Evolutionary conservation across 2,329 filamentous ascomycete species (phyloP).

Genomic region (Pseudofabraea citricarpa): DNA sequence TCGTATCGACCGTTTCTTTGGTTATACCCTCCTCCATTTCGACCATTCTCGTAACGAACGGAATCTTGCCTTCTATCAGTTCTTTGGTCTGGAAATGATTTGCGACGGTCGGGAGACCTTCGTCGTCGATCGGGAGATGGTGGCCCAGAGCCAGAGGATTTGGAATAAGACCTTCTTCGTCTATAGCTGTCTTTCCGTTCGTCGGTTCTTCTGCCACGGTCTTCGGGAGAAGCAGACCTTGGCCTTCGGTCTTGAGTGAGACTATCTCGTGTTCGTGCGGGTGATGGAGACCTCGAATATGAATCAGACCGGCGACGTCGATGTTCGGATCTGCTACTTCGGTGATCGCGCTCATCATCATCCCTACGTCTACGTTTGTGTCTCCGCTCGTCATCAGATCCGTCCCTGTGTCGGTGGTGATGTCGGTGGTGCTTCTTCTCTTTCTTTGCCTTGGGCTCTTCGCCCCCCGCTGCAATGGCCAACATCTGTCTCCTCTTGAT

Average conservation of each 20-base stretch:
- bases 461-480: slow-evolving; percentile 53
- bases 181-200: slow-evolving; percentile 11
- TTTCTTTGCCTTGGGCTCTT: slow-evolving; percentile 38
- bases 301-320: slow-evolving; percentile 38
- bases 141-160: slow-evolving; percentile 26
- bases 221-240: slow-evolving; percentile 26
- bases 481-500: slow-evolving; percentile 64
- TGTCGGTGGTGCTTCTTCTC: slow-evolving; percentile 41
- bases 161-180: slow-evolving; percentile 19
- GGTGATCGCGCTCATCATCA: slow-evolving; percentile 28
- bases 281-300: slow-evolving; percentile 25
- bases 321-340: slow-evolving; percentile 28
- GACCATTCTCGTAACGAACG: slow-evolving; percentile 19
- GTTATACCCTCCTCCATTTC: slow-evolving; percentile 19
- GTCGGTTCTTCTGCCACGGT: slow-evolving; percentile 13
- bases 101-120: slow-evolving; percentile 27
- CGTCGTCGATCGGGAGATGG: slow-evolving; percentile 31
- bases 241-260: slow-evolving; percentile 14
- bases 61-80: slow-evolving; percentile 23
- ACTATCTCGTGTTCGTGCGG: slow-evolving; percentile 13
- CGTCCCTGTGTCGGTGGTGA: slow-evolving; percentile 32
- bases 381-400: slow-evolving; percentile 32
- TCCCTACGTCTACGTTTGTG: slow-evolving; percentile 38
- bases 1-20: slow-evolving; percentile 19
- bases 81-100: slow-evolving; percentile 19